phyloP scores from a whole-genome alignment of 108 stramenopile species.

The Nitzschia sp. region DNA sequence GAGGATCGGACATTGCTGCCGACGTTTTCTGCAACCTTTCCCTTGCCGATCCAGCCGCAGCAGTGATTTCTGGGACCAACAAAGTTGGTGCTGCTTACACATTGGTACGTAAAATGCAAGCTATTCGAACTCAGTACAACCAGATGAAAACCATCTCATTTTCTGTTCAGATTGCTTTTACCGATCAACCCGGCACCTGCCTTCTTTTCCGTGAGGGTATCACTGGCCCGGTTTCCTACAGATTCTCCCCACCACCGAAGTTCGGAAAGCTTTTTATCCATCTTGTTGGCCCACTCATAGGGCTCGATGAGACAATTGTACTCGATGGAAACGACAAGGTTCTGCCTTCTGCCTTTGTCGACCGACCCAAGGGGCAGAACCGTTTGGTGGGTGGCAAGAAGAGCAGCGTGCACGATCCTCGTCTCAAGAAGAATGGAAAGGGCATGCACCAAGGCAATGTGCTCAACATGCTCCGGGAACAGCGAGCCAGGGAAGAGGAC shows the following conservation, averaged over 20 bases:
- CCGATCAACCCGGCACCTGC: conserved; percentile 65
- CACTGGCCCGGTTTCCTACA: conserved; percentile 30
- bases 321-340: conserved; percentile 12
- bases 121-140: too few relatives aligned
- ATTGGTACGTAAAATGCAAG: conserved; percentile 15
- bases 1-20: conserved; percentile 21
- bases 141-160: too few relatives aligned
- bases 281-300: conserved; percentile 66
- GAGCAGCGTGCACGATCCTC: not conserved
- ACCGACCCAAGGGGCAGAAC: not conserved
- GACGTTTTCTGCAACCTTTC: conserved; percentile 35
- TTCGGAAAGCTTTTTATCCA: conserved; percentile 65
- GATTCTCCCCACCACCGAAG: conserved; percentile 47
- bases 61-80: not conserved
- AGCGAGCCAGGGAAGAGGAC: not conserved
- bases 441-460: not conserved
- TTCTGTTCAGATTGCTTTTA: conserved; percentile 67
- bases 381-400: not conserved
- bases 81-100: conserved; percentile 11
- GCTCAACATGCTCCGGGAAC: not conserved
- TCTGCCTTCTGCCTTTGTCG: not conserved
- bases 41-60: not conserved
- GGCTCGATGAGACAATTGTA: conserved; percentile 49
- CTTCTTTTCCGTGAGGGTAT: conserved; percentile 62
- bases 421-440: not conserved